These are phyloP conservation scores for Picea abies DNA, from an alignment of 83 land plant genomes.

Conservation along the genomic window DNA sequence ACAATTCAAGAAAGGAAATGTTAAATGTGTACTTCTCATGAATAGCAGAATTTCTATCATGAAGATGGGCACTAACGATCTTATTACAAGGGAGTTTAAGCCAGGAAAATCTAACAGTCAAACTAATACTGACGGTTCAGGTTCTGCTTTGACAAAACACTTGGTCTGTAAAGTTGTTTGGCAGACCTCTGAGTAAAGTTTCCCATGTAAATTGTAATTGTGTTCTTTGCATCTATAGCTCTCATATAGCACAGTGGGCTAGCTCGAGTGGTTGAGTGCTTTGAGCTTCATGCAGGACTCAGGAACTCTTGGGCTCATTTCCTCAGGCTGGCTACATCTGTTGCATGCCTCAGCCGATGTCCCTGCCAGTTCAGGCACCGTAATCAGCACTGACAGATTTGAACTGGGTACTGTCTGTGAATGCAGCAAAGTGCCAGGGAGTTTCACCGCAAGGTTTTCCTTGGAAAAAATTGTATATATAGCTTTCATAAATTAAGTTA, in stretches of 20 bases:
- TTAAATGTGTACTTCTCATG: neutral
- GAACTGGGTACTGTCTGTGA: too few species aligned
- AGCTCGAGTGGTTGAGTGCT: too few species aligned
- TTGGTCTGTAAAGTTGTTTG: neutral
- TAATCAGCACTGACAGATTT: too few species aligned
- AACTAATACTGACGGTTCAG: neutral
- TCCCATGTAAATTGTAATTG: neutral
- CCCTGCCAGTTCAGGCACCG: too few species aligned
- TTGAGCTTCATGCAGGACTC: too few species aligned
- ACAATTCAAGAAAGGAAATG: neutral
- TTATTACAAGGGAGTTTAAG: neutral
- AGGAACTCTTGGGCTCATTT: too few species aligned
- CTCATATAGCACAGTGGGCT: neutral
- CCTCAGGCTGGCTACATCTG: too few species aligned
- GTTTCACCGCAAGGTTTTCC: too few species aligned
- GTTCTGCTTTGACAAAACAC: neutral
- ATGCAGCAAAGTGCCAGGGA: too few species aligned
- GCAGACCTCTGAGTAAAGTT: neutral
- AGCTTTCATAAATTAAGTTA: neutral
- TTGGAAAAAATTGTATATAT: too few species aligned
- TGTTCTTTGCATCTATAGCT: neutral
- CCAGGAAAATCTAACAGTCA: neutral
- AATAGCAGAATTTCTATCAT: neutral
- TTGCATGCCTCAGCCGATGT: too few species aligned
- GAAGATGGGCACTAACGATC: neutral